Evolutionary conservation across 2,329 filamentous ascomycete species (phyloP).

Genomic region (Cytospora mali): DNA sequence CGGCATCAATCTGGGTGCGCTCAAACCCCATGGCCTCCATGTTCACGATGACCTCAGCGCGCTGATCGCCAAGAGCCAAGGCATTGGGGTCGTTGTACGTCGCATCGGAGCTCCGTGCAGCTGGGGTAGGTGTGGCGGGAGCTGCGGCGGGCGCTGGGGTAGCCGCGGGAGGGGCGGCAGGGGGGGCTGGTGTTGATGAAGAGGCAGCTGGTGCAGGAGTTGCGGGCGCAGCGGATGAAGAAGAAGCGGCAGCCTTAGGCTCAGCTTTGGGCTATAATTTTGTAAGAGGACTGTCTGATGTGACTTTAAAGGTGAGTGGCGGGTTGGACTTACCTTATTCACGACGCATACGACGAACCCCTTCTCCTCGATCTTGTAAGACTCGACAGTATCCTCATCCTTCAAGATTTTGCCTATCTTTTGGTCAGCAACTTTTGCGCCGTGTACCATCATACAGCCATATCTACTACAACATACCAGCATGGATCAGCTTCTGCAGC

Average conservation of each 20-base stretch:
- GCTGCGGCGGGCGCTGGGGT: slow-evolving; percentile 48
- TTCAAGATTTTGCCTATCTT: slow-evolving; percentile 90
- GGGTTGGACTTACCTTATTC: slow-evolving; percentile 71
- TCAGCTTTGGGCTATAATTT: slow-evolving; percentile 68
- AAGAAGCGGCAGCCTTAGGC: slow-evolving; percentile 56
- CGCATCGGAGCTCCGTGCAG: slow-evolving; percentile 44
- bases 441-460: background rate
- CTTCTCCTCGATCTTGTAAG: slow-evolving; percentile 99
- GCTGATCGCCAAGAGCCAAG: slow-evolving; percentile 83
- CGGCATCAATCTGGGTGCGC: slow-evolving; percentile 82
- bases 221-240: slow-evolving; percentile 59
- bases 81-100: slow-evolving; percentile 72
- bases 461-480: slow-evolving; percentile 63
- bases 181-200: slow-evolving; percentile 51
- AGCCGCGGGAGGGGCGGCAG: slow-evolving; percentile 52
- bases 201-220: slow-evolving; percentile 61
- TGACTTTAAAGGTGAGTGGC: slow-evolving; percentile 11
- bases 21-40: slow-evolving; percentile 99
- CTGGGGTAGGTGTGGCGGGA: slow-evolving; percentile 58
- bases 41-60: slow-evolving; percentile 79
- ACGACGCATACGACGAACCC: slow-evolving; percentile 99
- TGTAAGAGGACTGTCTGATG: slow-evolving; percentile 29
- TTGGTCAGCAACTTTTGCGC: slow-evolving; percentile 33
- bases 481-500: slow-evolving; percentile 96
- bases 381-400: slow-evolving; percentile 94